These are phyloP conservation scores for Phytopythium mirpurense DNA, from an alignment of 352 stramenopile genomes.

Conservation along the genomic window DNA sequence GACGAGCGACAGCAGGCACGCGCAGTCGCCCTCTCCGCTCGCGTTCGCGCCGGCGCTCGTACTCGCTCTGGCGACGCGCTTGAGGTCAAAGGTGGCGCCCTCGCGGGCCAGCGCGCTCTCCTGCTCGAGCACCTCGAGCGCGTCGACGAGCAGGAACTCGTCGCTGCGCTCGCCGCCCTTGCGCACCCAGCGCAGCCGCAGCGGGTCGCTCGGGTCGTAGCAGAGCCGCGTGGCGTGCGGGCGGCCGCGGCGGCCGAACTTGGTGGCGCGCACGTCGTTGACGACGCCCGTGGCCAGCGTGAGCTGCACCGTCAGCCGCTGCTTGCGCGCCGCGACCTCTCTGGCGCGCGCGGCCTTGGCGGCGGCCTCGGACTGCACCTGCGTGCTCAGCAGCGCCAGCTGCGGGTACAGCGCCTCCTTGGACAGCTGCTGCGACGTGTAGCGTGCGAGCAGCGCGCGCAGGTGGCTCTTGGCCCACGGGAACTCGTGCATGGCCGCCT, in stretches of 20 bases:
- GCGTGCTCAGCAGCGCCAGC: constrained; percentile 56
- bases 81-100: constrained; percentile 3
- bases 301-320: constrained; percentile 56
- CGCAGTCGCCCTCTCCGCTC: constrained; percentile 21
- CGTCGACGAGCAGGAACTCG: constrained; percentile 51
- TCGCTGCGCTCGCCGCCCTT: constrained; percentile 73
- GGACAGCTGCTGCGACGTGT: constrained; percentile 66
- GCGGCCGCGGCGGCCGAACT: constrained; percentile 66
- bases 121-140: constrained; percentile 36
- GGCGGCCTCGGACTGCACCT: constrained; percentile 60
- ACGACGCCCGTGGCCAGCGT: constrained; percentile 52
- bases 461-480: constrained; percentile 76
- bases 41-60: constrained; percentile 17
- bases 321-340: constrained; percentile 42
- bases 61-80: neutral
- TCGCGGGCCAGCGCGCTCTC: constrained; percentile 13
- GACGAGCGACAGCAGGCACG: constrained; percentile 50
- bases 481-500: constrained; percentile 79
- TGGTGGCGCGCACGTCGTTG: constrained; percentile 64
- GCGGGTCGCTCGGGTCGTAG: constrained; percentile 61
- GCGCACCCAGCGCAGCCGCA: constrained; percentile 64
- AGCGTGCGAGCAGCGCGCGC: constrained; percentile 51
- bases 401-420: constrained; percentile 80
- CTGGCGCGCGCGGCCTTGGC: constrained; percentile 38
- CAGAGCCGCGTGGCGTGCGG: constrained; percentile 66